phyloP scores from a whole-genome alignment of 805 yeast genomes.

The Spathaspora gorwiae region DNA sequence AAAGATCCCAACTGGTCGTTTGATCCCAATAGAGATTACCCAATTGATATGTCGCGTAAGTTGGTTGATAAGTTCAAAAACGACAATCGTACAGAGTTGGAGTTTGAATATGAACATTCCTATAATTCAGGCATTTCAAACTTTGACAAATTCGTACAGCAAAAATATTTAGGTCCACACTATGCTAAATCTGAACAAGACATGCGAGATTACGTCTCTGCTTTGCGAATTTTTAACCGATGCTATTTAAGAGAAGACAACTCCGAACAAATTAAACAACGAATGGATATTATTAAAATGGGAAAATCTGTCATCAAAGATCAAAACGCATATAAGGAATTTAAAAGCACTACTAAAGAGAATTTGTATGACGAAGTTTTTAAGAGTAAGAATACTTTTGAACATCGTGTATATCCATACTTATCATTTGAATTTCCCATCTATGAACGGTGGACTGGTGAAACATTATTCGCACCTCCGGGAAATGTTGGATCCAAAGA shows the following conservation, averaged over 20 bases:
- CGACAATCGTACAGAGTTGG: constrained; percentile 1
- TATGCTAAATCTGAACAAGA: constrained; percentile 4
- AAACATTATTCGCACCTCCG: constrained; percentile 18
- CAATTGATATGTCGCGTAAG: not conserved
- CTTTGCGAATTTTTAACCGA: constrained; percentile 41
- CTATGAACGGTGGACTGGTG: constrained; percentile 39
- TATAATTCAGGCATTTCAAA: not conserved
- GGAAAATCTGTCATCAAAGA: not conserved
- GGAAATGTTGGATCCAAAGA: not conserved
- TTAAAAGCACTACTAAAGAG: not conserved
- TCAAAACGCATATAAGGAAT: not conserved
- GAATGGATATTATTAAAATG: not conserved
- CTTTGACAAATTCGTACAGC: constrained; percentile 22
- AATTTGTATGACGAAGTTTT: not conserved
- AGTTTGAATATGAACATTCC: not conserved
- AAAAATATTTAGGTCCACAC: constrained; percentile 23
- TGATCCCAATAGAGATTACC: constrained; percentile 18
- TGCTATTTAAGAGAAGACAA: constrained; percentile 34
- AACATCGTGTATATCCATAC: constrained; percentile 37
- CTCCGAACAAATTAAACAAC: not conserved
- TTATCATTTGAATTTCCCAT: constrained; percentile 34
- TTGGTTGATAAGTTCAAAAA: constrained; percentile 21
- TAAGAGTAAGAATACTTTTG: constrained; percentile 9
- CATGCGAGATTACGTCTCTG: constrained; percentile 33
- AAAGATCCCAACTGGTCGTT: constrained; percentile 42